Percentiles rank a stretch among this genome's conserved stretches.
Conservation (phyloP, 805 yeast genomes). For the Monosporozyma siamensis region DNA sequence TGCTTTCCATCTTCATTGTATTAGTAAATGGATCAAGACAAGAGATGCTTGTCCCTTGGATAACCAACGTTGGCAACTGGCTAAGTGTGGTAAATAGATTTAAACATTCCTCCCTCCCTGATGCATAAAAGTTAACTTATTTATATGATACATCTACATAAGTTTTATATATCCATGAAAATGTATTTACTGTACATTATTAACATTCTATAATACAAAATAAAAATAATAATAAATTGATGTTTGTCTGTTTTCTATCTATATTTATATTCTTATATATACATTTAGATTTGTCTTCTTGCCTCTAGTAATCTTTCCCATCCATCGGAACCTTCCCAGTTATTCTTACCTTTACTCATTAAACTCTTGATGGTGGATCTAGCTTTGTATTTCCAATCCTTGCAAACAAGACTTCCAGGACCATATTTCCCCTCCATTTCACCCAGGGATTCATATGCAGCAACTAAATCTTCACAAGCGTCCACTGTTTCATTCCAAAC, state of each 20-base stretch:
- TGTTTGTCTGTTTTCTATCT: not conserved
- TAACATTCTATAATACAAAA: not conserved
- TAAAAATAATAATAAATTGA: not conserved
- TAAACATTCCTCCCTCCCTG: no score
- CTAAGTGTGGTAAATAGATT: conserved; percentile 57
- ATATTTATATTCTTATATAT: conserved; percentile 3
- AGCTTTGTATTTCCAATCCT: conserved; percentile 86
- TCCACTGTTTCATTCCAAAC: conserved; percentile 76
- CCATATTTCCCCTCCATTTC: conserved; percentile 69
- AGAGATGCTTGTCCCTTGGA: conserved; percentile 96
- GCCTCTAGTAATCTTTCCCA: conserved; percentile 53
- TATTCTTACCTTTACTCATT: conserved; percentile 65
- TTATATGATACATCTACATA: no score
- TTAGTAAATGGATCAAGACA: conserved; percentile 87
- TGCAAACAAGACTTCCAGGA: conserved; percentile 78
- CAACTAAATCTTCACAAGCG: conserved; percentile 65
- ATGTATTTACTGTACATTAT: not conserved
- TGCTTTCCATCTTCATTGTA: conserved; percentile 97
- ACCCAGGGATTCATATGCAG: conserved; percentile 85
- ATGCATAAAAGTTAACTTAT: no score
- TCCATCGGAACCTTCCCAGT: conserved; percentile 75
- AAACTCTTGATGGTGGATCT: conserved; percentile 61
- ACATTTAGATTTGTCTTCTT: conserved; percentile 18
- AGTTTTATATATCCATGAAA: not conserved
- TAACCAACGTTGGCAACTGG: conserved; percentile 77